Base-by-base conservation (phyloP, 345 rosid genomes). In the Arabidopsis thaliana region DNA sequence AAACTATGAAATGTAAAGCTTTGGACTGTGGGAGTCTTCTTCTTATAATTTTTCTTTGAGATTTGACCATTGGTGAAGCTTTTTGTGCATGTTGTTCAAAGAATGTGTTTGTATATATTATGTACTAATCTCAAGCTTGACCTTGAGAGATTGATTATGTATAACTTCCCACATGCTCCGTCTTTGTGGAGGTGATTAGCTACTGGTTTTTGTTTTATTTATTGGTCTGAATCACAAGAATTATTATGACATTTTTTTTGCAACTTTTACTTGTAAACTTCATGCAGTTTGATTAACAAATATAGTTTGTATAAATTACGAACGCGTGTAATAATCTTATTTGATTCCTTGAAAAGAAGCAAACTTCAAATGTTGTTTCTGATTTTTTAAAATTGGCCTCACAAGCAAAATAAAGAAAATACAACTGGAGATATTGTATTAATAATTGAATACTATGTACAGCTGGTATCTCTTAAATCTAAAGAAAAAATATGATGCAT, bases 1-100 rank as follows among this genome's bases (percentile, higher is more conserved):
- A 88, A 81, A 60, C 65, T 41, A 67, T 66, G 6, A 71, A 55
- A 25, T 38, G 64, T 49, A 33, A 42, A 65, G 49, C 50, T 40
- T 55, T 70, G 51, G 32, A 25, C 53, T 42, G 23, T 40, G 68
- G 32, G 24, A 36, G 33, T 42, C 74, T 69, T 61, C 64, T 69
- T 69, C 57, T 9, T 61, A 14, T 37, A 44, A 49, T n/a, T 52
- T 16, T 60, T 12, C 41, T 50, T 34, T 4, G 24, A 50, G 38
- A 9, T 71, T 49, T 49, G 62, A 41, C 34, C 62, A 51, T 52
- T 69, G 70, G 25, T 24, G 16, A 51, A 44, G 40, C 12, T 20
- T 66, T 58, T 60, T 67, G 56, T 59, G 41, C 40, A 7, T 49
- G 38, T 40, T 75, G 44, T 48, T 40, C 30, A 67, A 38, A 67